These are phyloP conservation scores for Hypomyces perniciosus DNA, from an alignment of 2,329 filamentous ascomycete genomes.

Conservation along the genomic window DNA sequence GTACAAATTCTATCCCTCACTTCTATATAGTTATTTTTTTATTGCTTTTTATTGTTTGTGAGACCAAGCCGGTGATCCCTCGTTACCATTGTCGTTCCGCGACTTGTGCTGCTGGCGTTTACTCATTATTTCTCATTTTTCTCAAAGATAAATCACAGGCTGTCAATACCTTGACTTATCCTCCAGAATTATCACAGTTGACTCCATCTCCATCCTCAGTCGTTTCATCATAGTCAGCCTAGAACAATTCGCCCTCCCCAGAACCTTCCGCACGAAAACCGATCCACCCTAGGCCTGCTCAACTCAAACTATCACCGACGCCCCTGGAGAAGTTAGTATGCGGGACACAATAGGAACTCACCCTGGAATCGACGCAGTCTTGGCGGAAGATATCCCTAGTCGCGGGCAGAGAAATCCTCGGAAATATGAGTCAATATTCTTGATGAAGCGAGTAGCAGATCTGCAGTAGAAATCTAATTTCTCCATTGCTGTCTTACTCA, in stretches of 20 bases:
- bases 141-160: constrained; percentile 21
- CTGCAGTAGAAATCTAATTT: constrained; percentile 2
- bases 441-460: constrained; percentile 36
- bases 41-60: not conserved
- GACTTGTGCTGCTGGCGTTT: constrained; percentile 28
- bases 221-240: constrained; percentile 43
- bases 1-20: constrained; percentile 14
- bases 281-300: constrained; percentile 32
- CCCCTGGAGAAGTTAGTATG: constrained; percentile 38
- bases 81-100: constrained; percentile 25
- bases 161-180: constrained; percentile 15
- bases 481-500: not conserved
- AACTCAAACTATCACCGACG: constrained; percentile 32
- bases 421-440: constrained; percentile 34
- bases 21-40: not conserved
- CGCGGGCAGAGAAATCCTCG: constrained; percentile 34
- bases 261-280: constrained; percentile 41
- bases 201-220: constrained; percentile 37
- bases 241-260: constrained; percentile 42
- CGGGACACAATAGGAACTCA: constrained; percentile 32
- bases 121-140: constrained; percentile 29
- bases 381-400: constrained; percentile 31
- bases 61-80: constrained; percentile 19
- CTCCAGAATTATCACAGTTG: constrained; percentile 34
- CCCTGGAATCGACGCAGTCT: constrained; percentile 32